Base-by-base conservation (phyloP, 208 protist genomes). In the Kentomonas sorsogonicus region DNA sequence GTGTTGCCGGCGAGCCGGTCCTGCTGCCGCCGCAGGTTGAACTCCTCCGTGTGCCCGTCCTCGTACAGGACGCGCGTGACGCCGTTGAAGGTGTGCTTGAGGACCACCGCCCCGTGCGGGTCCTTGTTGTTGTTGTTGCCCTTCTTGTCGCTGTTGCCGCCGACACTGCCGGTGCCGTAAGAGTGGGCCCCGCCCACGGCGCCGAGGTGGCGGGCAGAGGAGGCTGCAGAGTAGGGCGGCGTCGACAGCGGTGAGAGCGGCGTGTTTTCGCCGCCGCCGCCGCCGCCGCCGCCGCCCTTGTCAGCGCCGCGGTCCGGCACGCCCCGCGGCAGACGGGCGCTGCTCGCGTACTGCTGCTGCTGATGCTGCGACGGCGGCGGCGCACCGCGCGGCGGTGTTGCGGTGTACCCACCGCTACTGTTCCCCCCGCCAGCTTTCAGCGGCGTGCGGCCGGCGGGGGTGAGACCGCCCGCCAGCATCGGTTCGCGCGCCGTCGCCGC, bases 31-130 rank as follows among this genome's bases (percentile, higher is more conserved):
- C 33, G 33, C 33, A 15, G 33, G 33, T 36, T 36, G 7, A 5
- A 11, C 33, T 5, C 5, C 11, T 5, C 7, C 33, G 33, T 36
- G 7, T 36, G 7, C 6, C 77, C 77, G 29, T 84, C 72, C 18
- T 74, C 66, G 48, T 66, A 76, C 9, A 84, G 27, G 2, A 80
- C 29, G 38, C 69, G 72, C 5, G 72, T 84, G 10, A 57, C 74
- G n/a, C 62, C 71, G 1, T 66, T 54, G 26, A 60, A 63, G 3
- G 77, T 74, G 41, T 72, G 66, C 2, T 60, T 53, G 29, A 80
- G 47, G 39, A 84, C 48, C 20, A 83, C 59, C 0, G 25, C 11
- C 9, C 60, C 53, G 51, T 69, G 1, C 0, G 51, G 13, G 23
- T 58, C 50, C 13, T 57, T 33, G 22, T 57, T 26, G 23, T 48